These are phyloP conservation scores for Colletotrichum sp. DNA, from an alignment of 2,329 filamentous ascomycete genomes.

Conservation along the genomic window DNA sequence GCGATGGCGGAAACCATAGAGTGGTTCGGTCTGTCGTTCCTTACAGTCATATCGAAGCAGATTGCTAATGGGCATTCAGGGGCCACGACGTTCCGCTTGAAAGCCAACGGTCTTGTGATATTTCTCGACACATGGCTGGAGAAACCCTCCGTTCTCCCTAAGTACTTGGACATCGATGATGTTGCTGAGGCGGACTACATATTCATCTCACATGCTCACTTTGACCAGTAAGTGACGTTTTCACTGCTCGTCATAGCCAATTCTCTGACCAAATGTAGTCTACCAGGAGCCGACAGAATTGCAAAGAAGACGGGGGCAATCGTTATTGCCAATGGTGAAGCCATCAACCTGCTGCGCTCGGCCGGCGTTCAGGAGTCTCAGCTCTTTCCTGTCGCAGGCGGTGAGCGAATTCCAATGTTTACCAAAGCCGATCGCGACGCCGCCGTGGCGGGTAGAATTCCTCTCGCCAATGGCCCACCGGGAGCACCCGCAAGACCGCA, in stretches of 20 bases:
- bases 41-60: not conserved
- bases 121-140: not conserved
- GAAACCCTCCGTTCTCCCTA: not conserved
- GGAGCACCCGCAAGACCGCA: not conserved
- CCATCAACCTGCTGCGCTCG: slow-evolving; percentile 24
- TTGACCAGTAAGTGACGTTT: slow-evolving; percentile 22
- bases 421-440: not conserved
- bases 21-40: not conserved
- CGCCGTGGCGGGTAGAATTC: not conserved
- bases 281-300: slow-evolving; percentile 28
- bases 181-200: slow-evolving; percentile 28
- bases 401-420: slow-evolving; percentile 28
- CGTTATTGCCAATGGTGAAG: slow-evolving; percentile 27
- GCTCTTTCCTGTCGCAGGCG: slow-evolving; percentile 25
- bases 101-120: not conserved
- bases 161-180: slow-evolving; percentile 21
- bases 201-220: slow-evolving; percentile 28
- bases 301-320: slow-evolving; percentile 27
- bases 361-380: slow-evolving; percentile 27
- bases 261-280: not conserved
- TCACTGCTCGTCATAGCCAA: not conserved
- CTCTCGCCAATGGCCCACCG: not conserved
- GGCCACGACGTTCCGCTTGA: not conserved
- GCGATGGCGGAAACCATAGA: not conserved
- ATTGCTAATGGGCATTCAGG: not conserved